phyloP scores from a whole-genome alignment of 441 rosid species.

The Aleurites moluccanus region DNA sequence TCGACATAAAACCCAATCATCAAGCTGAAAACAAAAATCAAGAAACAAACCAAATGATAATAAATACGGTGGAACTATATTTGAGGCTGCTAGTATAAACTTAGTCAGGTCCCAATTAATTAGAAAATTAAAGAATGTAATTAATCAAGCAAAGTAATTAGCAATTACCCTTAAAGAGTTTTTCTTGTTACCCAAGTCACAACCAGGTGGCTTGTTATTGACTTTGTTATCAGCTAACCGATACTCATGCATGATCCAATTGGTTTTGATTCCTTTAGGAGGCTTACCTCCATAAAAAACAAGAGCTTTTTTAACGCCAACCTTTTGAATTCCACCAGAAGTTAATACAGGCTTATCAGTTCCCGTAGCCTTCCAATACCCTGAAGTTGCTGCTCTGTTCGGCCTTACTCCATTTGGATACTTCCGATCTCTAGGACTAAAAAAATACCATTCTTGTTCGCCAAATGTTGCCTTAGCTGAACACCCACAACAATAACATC shows the following conservation, averaged over 20 bases:
- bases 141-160: background rate
- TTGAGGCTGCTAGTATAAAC: too few relatives aligned
- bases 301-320: conserved; percentile 89
- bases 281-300: conserved; percentile 96
- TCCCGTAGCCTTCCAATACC: conserved; percentile 98
- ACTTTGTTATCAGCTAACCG: conserved; percentile 60
- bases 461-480: conserved; percentile 90
- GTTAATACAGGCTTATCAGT: conserved; percentile 84
- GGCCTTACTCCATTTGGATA: conserved; percentile 95
- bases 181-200: conserved; percentile 52
- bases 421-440: conserved; percentile 88
- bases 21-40: conserved; percentile 45
- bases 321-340: conserved; percentile 59
- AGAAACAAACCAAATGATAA: background rate
- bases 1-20: conserved; percentile 89
- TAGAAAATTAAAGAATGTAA: background rate
- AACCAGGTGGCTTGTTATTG: conserved; percentile 58
- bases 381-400: conserved; percentile 93
- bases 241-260: conserved; percentile 98
- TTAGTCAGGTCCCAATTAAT: too few relatives aligned
- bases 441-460: conserved; percentile 94
- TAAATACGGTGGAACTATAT: too few relatives aligned
- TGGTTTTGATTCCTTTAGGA: conserved; percentile 85
- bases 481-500: background rate
- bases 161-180: conserved; percentile 68